Conservation (phyloP, 805 yeast genomes). For the Danielia reshetovae region DNA sequence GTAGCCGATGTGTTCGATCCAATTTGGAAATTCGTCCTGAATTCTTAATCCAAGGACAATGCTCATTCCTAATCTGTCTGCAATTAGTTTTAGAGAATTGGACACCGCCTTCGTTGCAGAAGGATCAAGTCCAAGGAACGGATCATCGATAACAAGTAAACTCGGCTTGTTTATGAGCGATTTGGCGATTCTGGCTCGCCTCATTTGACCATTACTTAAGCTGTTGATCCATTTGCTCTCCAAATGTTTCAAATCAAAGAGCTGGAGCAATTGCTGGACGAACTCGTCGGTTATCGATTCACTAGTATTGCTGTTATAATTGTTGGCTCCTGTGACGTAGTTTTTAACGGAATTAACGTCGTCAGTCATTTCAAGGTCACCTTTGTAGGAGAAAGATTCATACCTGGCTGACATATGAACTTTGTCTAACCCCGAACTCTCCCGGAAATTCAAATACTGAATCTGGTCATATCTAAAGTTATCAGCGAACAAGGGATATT, state of each 20-base stretch:
- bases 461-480: constrained; percentile 26
- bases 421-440: constrained; percentile 32
- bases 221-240: constrained; percentile 78
- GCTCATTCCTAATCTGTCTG: constrained; percentile 42
- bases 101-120: constrained; percentile 60
- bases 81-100: constrained; percentile 37
- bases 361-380: constrained; percentile 50
- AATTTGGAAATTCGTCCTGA: constrained; percentile 72
- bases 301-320: constrained; percentile 39
- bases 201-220: constrained; percentile 87
- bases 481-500: constrained; percentile 47
- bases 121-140: constrained; percentile 88
- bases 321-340: constrained; percentile 55
- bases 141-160: constrained; percentile 79
- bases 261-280: constrained; percentile 41
- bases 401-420: constrained; percentile 87
- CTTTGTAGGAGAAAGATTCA: constrained; percentile 69
- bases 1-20: constrained; percentile 73
- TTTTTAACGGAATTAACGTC: constrained; percentile 61
- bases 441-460: constrained; percentile 32
- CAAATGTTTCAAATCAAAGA: constrained; percentile 53
- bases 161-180: constrained; percentile 64
- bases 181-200: constrained; percentile 84
- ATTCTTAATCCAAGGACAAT: constrained; percentile 71
- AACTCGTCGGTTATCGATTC: constrained; percentile 27